Conservation (phyloP, 345 rosid genomes). For the Draba incana region DNA sequence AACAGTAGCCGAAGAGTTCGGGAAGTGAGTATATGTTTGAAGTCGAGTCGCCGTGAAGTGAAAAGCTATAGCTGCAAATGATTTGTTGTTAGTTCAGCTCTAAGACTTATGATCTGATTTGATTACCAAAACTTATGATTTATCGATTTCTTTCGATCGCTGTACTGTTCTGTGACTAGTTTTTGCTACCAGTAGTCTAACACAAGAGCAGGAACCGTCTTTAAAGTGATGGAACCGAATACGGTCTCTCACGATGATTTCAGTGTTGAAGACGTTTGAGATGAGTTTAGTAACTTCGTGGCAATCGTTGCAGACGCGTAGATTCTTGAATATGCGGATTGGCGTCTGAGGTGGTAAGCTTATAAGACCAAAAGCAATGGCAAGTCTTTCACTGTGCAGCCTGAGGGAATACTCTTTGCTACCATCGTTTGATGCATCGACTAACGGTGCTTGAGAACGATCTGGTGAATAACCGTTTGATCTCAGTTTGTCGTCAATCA, state of each 20-base stretch:
- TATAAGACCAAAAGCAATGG: slow-evolving; percentile 73
- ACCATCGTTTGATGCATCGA: slow-evolving; percentile 48
- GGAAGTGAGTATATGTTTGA: slow-evolving; percentile 31
- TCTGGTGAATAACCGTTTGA: slow-evolving; percentile 57
- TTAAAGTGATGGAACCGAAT: slow-evolving; percentile 77
- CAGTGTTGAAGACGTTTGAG: slow-evolving; percentile 60
- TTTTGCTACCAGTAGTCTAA: slow-evolving; percentile 67
- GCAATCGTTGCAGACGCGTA: slow-evolving; percentile 75
- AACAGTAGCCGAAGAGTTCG: slow-evolving; percentile 39
- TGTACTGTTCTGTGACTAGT: background rate
- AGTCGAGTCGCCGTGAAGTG: too few species aligned
- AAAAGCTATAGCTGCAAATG: slow-evolving; percentile 12
- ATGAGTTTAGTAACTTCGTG: slow-evolving; percentile 69
- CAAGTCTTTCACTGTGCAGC: slow-evolving; percentile 84
- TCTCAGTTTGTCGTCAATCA: slow-evolving; percentile 56
- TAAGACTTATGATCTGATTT: slow-evolving; percentile 20
- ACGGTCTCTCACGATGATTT: slow-evolving; percentile 78
- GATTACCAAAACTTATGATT: slow-evolving; percentile 26
- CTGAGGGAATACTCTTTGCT: slow-evolving; percentile 55
- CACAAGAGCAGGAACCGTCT: slow-evolving; percentile 75
- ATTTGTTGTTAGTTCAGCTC: slow-evolving; percentile 29
- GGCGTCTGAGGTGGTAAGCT: slow-evolving; percentile 63
- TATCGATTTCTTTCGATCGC: background rate
- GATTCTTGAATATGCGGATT: slow-evolving; percentile 74
- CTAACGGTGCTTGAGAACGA: slow-evolving; percentile 57